Evolutionary conservation across 805 yeast species (phyloP), one percentile per base, ranked within the genome.

Genomic region (Sugiyamaella floridensis): DNA sequence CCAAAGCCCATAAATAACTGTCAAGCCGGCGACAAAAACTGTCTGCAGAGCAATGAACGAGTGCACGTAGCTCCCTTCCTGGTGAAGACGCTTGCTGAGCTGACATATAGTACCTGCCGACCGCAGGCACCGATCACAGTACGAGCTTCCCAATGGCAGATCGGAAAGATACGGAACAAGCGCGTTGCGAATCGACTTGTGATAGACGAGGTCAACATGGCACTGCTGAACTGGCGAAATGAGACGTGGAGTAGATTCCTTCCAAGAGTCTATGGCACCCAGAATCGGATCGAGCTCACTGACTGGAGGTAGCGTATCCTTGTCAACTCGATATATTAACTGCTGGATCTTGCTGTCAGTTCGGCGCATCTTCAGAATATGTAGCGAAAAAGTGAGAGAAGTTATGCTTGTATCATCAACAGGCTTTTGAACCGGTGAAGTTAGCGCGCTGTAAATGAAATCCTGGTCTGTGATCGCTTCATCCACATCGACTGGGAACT

Each of bases 341-440:
- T 79, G 76, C 58, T 86, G 89, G 11, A 86, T 80, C 62, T 84
- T 86, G 26, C 88, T 82, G 68, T 89, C 96, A 40, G 89, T 72
- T 55, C 77, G 76, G 55, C 97, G 71, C 12, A 89, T 77, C 57
- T 74, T 73, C 68, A 86, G 82, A 72, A 89, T 80, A 6, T 84
- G 72, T n/a, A 81, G 61, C 0, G 90, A 77, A 9, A 89, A 43
- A 20, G 40, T 22, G n/a, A 42, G 46, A 4, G 37, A 32, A 32
- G 37, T 32, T 14, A 32, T 10, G n/a, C 10, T 3, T 32, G 12
- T 10, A 14, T 22, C 41, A 11, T 28, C 34, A 2, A 11, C 34
- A 8, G 44, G 14, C 28, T 15, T 19, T 18, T 9, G 18, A 11
- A 11, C 20, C 14, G 34, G 48, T 12, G 18, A 10, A 6, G 26